Conservation (phyloP, 202 grass and related monocot genomes). For the Eragrostis tef region DNA sequence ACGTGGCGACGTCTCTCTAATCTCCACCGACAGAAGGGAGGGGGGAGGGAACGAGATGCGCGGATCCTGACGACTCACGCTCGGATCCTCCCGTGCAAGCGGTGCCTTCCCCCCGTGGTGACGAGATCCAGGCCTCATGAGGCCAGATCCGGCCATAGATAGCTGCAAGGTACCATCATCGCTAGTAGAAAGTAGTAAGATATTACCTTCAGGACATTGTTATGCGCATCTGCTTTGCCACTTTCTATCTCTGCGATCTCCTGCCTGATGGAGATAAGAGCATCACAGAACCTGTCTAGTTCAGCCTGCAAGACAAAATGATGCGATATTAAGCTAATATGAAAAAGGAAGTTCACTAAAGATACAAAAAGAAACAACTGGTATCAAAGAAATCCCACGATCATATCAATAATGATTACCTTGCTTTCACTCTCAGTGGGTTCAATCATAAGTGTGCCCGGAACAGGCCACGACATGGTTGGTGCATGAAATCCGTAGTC, state of each 20-base stretch:
- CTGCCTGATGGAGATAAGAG: conserved; percentile 96
- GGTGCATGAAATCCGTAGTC: conserved; percentile 97
- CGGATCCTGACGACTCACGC: no score
- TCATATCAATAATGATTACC: conserved; percentile 46
- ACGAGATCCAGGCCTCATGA: no score
- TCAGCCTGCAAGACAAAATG: conserved; percentile 65
- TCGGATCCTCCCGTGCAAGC: no score
- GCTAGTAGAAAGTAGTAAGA: background rate
- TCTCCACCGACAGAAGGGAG: no score
- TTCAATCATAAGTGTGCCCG: conserved; percentile 99
- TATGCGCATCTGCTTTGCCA: conserved; percentile 78
- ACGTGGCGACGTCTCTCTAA: no score
- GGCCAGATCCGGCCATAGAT: no score
- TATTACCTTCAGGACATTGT: conserved; percentile 98
- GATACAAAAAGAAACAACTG: conserved; percentile 14
- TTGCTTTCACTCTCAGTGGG: conserved; percentile 99
- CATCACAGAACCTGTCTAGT: conserved; percentile 97
- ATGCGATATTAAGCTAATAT: conserved; percentile 29
- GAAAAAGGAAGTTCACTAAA: background rate
- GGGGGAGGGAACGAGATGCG: no score
- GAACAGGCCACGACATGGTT: conserved; percentile 99
- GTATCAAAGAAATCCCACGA: conserved; percentile 20
- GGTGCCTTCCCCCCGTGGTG: no score
- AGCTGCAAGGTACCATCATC: no score
- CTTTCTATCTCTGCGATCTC: conserved; percentile 87